Conservation (phyloP, 352 stramenopile species). For the Phytophthora pseudosyringae region DNA sequence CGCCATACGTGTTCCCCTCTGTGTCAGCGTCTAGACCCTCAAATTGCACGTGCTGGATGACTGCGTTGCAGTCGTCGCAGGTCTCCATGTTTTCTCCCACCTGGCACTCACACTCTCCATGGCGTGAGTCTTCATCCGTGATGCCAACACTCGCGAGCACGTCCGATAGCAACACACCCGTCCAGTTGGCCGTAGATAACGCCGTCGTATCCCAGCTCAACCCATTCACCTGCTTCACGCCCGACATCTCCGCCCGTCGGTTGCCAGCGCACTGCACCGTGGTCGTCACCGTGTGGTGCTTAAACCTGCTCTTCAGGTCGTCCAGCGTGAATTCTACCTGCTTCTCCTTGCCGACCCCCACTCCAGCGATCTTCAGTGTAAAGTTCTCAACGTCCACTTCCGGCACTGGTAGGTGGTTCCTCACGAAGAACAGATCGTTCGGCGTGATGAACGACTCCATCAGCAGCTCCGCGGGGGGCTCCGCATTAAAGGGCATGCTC, state of each 20-base stretch:
- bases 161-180: conserved; percentile 93
- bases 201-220: conserved; percentile 87
- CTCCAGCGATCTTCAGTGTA: conserved; percentile 70
- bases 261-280: conserved; percentile 99
- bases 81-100: conserved; percentile 61
- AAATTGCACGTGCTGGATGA: conserved; percentile 89
- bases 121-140: conserved; percentile 68
- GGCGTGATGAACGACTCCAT: conserved; percentile 96
- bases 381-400: conserved; percentile 73
- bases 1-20: conserved; percentile 87
- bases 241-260: conserved; percentile 93
- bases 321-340: conserved; percentile 60
- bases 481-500: conserved; percentile 95
- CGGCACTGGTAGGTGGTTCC: conserved; percentile 98
- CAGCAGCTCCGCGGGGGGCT: conserved; percentile 93
- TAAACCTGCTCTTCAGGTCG: conserved; percentile 95
- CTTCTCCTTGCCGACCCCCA: conserved; percentile 58
- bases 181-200: conserved; percentile 96
- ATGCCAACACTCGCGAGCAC: conserved; percentile 91
- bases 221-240: conserved; percentile 90
- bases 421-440: conserved; percentile 97
- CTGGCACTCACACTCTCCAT: conserved; percentile 56
- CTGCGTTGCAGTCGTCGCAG: conserved; percentile 63
- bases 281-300: conserved; percentile 90
- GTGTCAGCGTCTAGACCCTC: conserved; percentile 82